Evolutionary conservation across 2,329 filamentous ascomycete species (phyloP), one percentile per base, ranked within the genome.

Genomic region (Macrophomina pseudophaseolina): DNA sequence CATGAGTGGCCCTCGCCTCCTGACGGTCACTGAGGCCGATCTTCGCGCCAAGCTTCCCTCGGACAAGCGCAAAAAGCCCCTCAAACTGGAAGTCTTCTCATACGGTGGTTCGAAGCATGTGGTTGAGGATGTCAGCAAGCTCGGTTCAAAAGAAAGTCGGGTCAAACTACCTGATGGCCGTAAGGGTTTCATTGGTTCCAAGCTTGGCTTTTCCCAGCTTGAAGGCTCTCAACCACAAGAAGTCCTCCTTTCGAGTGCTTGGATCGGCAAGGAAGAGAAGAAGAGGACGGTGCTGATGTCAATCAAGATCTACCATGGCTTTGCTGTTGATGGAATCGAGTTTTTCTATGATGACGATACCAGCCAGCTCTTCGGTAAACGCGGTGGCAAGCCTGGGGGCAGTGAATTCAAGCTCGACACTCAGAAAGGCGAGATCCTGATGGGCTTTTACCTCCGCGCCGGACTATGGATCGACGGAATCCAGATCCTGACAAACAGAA

Each of bases 291-390:
- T 97, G 35, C 82, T 98, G 69, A 90, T 88, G 1, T 87, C 87
- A 5, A 86, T 97, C 66, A 86, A 88, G 68, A 84, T 97, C 14
- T 96, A 93, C 74, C 90, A 93, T 72, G 93, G 91, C 1, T 82
- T 84, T 67, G 90, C 90, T 4, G 75, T 98, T 12, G 91, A 97
- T 75, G 95, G 95, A 0, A 79, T 99, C 23, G 94, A 98, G 76
- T 98, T 99, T 78, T 84, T 91, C 67, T 98, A 97, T 74, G 94
- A 98, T 73, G 93, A 98, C 76, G 86, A 87, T 16, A 90, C 91
- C 0, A 90, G 85, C 65, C 93, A 97, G 75, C 78, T 97, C 3
- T 96, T 99, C 81, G 95, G 95, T 48, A 94, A 92, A 74, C 84
- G 86, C 65, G 91, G 90, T 12, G 91, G 90, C 7, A 90, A 90